These are phyloP conservation scores for Penstemon davidsonii DNA, from an alignment of 257 asterid species.

Conservation along the genomic window DNA sequence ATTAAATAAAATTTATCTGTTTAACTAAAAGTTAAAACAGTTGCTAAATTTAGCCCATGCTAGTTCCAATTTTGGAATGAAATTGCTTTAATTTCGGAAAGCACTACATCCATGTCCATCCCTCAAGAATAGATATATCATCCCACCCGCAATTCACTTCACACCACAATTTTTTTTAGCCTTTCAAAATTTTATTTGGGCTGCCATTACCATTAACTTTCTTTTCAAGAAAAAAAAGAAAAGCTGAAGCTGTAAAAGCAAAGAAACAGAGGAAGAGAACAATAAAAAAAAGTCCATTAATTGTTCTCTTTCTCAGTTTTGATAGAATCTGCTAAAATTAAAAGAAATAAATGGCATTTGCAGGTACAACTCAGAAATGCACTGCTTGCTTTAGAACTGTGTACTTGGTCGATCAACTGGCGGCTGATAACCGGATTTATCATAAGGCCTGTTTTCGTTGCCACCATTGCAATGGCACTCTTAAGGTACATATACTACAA, in stretches of 20 bases:
- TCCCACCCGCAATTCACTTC: conserved; percentile 23
- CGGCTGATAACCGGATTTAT: conserved; percentile 58
- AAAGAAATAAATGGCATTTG: conserved; percentile 46
- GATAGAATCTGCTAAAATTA: background rate
- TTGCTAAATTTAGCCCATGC: background rate
- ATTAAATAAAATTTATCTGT: too few species aligned
- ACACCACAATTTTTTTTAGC: conserved; percentile 6
- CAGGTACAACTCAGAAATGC: conserved; percentile 63
- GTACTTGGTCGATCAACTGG: conserved; percentile 59
- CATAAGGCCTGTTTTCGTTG: conserved; percentile 84
- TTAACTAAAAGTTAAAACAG: background rate
- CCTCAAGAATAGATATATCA: background rate
- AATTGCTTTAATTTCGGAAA: conserved; percentile 25
- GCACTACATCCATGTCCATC: background rate
- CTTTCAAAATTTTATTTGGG: background rate
- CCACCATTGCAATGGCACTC: conserved; percentile 75
- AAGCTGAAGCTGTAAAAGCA: background rate
- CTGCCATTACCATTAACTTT: background rate
- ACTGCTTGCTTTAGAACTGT: conserved; percentile 60
- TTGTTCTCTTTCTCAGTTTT: conserved; percentile 39
- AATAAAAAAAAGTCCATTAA: conserved; percentile 28
- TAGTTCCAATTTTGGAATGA: background rate
- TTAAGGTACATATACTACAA: conserved; percentile 44
- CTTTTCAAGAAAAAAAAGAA: background rate
- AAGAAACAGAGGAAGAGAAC: conserved; percentile 7